These are phyloP conservation scores for Chrysoporthe cubensis DNA, from an alignment of 2,329 filamentous ascomycete species.

Conservation along the genomic window DNA sequence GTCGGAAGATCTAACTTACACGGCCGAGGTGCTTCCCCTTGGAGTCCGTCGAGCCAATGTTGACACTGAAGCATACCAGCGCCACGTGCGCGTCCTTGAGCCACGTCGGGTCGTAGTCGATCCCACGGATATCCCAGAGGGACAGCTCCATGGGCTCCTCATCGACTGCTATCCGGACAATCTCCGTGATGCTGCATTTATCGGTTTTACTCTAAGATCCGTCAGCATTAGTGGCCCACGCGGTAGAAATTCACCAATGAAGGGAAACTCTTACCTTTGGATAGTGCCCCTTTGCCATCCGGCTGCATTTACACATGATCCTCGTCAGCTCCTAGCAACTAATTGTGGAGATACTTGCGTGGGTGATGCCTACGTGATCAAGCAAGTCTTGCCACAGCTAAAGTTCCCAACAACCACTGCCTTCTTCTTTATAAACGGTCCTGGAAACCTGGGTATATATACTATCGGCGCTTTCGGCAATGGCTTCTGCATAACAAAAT, in stretches of 20 bases:
- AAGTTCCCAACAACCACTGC: constrained; percentile 29
- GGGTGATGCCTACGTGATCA: constrained; percentile 20
- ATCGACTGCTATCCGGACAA: constrained; percentile 24
- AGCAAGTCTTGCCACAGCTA: constrained; percentile 28
- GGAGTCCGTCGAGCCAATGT: constrained; percentile 27
- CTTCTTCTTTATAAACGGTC: constrained; percentile 26
- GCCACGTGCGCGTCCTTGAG: constrained; percentile 25
- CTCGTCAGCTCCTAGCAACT: constrained; percentile 5
- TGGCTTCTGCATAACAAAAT: constrained; percentile 22
- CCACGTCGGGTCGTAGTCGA: constrained; percentile 29
- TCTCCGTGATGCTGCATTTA: constrained; percentile 19
- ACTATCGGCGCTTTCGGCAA: constrained; percentile 25
- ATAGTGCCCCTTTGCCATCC: constrained; percentile 25
- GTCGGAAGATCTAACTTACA: constrained; percentile 9
- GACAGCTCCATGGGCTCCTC: constrained; percentile 25
- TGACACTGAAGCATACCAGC: constrained; percentile 27
- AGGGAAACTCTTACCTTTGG: constrained; percentile 10
- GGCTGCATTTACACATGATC: not conserved
- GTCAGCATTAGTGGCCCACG: not conserved
- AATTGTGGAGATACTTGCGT: not conserved
- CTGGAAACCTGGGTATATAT: constrained; percentile 23
- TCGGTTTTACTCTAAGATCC: constrained; percentile 6
- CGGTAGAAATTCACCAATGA: not conserved
- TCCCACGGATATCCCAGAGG: constrained; percentile 28
- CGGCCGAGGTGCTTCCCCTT: constrained; percentile 29